Conservation (phyloP, 495 filamentous ascomycete species). For the Aspergillus mulundensis region DNA sequence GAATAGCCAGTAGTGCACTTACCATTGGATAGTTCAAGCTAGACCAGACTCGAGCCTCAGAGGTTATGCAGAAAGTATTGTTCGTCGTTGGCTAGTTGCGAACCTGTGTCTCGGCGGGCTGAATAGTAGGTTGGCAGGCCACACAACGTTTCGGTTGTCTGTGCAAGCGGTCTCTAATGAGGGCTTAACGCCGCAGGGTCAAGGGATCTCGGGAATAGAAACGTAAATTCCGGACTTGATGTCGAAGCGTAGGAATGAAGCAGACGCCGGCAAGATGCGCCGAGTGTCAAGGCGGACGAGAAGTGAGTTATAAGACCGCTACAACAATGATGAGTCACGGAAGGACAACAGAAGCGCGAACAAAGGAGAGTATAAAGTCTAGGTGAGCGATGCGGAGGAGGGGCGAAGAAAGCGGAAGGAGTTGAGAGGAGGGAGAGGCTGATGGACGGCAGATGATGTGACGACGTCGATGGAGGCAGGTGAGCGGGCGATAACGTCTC, state of each 20-base stretch:
- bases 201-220: background rate
- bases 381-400: background rate
- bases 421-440: background rate
- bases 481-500: constrained; percentile 1
- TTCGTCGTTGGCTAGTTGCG: background rate
- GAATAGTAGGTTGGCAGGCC: constrained; percentile 7
- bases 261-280: background rate
- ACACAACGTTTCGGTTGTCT: constrained; percentile 1
- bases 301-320: background rate
- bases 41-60: background rate
- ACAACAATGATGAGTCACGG: background rate
- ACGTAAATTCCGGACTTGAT: background rate
- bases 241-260: background rate
- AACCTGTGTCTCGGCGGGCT: background rate
- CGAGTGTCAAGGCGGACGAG: background rate
- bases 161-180: background rate
- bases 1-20: constrained; percentile 6
- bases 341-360: background rate
- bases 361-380: background rate
- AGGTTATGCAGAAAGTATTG: background rate
- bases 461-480: constrained; percentile 3
- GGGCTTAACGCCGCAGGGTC: background rate
- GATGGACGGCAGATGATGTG: constrained; percentile 11
- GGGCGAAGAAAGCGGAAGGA: background rate
- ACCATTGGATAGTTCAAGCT: constrained; percentile 21